Evolutionary conservation across 2,329 filamentous ascomycete species (phyloP), one percentile per base, ranked within the genome.

Genomic region (Fusarium floridanum): DNA sequence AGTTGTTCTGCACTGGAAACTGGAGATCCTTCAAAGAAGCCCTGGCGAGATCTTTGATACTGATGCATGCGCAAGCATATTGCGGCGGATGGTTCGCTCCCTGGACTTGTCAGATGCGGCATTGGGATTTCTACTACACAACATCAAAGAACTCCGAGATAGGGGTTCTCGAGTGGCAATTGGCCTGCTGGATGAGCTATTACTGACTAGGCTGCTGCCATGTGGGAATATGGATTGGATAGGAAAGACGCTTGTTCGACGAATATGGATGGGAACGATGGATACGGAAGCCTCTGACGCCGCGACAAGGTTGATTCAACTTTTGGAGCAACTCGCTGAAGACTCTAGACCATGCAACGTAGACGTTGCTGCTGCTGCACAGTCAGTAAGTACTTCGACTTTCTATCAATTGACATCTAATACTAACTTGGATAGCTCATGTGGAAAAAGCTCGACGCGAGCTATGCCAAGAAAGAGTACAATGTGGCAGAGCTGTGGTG

Each of bases 401-500:
- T 39, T 24, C 17, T 55, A 69, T 75, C 22, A 75, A 22, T 36
- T 14, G 24, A 20, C 39, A 11, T 6, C 22, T 14, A 8, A 20
- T 8, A 41, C 72, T 78, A 34, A 78, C 78, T 71, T 50, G 24
- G 12, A 69, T 9, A 96, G 93, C 82, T 98, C 5, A 83, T 98
- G 5, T 98, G 95, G 95, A 97, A 95, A 82, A 89, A 88, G 29
- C 86, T 94, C n/a, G 93, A 95, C 62, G 82, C 85, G 1, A 85
- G 86, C 16, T 90, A 89, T 71, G 83, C 83, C 1, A 86, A 88
- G 36, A 84, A 86, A 2, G 83, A 90, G 17, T 89, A 88, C 64
- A 84, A 86, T 3, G 74, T 85, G 16, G 89, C 92, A 1, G 88
- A 92, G 71, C 82, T 85, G 61, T 98, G 94, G 95, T 97, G 94